Percentiles rank a stretch among this genome's conserved stretches.
Evolutionary conservation across 2,329 filamentous ascomycete genomes (phyloP).

Genomic region (Talaromyces sp.): DNA sequence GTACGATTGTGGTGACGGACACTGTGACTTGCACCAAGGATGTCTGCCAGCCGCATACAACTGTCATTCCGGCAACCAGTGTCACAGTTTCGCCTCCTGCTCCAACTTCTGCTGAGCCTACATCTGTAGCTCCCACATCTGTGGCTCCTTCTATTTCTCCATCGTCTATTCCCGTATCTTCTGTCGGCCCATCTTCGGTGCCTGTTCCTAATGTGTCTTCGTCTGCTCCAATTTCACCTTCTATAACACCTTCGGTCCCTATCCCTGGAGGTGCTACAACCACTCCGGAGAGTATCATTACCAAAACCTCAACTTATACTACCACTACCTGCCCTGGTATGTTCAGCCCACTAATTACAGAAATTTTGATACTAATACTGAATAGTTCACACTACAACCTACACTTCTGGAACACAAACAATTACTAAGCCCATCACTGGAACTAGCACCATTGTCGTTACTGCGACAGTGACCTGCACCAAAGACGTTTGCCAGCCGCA

Average conservation of each 20-base stretch:
- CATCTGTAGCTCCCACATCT: neutral
- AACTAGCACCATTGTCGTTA: neutral
- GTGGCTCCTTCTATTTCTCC: neutral
- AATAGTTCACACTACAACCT: constrained; percentile 2
- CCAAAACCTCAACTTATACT: constrained; percentile 10
- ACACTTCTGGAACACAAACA: neutral
- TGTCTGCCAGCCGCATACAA: constrained; percentile 6
- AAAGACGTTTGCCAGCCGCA: constrained; percentile 2
- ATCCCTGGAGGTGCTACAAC: neutral
- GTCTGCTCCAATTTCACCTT: neutral
- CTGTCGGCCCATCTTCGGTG: neutral
- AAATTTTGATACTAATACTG: neutral
- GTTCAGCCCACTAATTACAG: neutral
- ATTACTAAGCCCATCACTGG: neutral
- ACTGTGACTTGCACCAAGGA: constrained; percentile 12
- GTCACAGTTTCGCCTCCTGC: neutral
- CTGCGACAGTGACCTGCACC: constrained; percentile 2
- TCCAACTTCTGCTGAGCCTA: neutral
- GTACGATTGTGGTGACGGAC: constrained; percentile 7
- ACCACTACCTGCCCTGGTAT: constrained; percentile 11
- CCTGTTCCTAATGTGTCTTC: neutral
- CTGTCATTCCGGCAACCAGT: neutral
- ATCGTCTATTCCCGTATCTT: neutral
- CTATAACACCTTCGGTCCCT: neutral
- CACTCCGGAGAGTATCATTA: neutral